Percentiles rank a stretch among this genome's conserved stretches.
Evolutionary conservation across 768 basidiomycete species (phyloP).

Genomic region (Boletellus ananiceps): DNA sequence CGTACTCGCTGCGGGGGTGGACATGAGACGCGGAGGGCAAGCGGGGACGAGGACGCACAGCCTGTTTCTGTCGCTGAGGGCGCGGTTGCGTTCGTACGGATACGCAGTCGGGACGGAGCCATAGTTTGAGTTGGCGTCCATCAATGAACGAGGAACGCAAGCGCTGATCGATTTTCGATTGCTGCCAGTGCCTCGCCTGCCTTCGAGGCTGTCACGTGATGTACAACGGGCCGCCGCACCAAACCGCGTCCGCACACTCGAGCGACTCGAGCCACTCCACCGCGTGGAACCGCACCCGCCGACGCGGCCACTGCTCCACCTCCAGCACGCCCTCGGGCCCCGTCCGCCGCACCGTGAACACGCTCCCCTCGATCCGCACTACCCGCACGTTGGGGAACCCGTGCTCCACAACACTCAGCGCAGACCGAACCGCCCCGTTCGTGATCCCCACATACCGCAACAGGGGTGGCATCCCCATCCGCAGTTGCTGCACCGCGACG

Average conservation of each 20-base stretch:
- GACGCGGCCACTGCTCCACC: constrained; percentile 54
- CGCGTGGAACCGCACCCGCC: constrained; percentile 47
- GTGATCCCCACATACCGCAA: constrained; percentile 55
- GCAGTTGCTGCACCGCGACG: constrained; percentile 47
- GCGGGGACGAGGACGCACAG: constrained; percentile 26
- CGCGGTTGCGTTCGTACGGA: constrained; percentile 28
- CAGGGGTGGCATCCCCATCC: constrained; percentile 48
- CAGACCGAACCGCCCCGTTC: constrained; percentile 41
- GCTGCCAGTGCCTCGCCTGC: background rate
- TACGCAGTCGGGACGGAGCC: constrained; percentile 24
- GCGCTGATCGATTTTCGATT: constrained; percentile 15
- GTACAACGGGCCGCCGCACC: constrained; percentile 9
- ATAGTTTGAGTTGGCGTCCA: constrained; percentile 26
- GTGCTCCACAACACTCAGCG: constrained; percentile 45
- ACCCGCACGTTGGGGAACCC: constrained; percentile 62
- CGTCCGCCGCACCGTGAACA: constrained; percentile 47
- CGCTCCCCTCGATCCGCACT: constrained; percentile 47
- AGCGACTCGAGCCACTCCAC: constrained; percentile 63
- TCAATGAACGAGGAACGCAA: constrained; percentile 3
- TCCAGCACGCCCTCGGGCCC: constrained; percentile 33
- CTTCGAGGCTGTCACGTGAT: background rate
- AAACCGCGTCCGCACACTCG: constrained; percentile 54
- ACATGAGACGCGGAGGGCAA: background rate
- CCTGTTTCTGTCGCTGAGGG: constrained; percentile 33
- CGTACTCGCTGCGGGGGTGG: constrained; percentile 63